Evolutionary conservation across 1,284 basidiomycete species (phyloP).

Genomic region (Leccinum griseonigrum): DNA sequence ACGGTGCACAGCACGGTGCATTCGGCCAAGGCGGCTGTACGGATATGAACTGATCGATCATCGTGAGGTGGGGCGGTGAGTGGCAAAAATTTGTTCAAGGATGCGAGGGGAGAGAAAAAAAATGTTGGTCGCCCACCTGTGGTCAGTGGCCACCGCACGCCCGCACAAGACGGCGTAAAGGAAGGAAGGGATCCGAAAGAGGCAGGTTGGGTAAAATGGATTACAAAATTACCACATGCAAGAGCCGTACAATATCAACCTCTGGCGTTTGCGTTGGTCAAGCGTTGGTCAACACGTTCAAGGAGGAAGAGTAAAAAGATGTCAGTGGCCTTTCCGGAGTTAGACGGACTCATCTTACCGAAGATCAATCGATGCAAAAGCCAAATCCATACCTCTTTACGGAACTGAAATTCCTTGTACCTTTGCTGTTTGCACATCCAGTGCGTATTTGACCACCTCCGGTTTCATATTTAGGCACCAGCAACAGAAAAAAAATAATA

Average conservation of each 20-base stretch:
- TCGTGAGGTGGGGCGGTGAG: background rate
- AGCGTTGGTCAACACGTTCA: slow-evolving; percentile 6
- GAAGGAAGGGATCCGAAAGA: slow-evolving; percentile 8
- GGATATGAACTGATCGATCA: slow-evolving; percentile 32
- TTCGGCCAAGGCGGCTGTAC: slow-evolving; percentile 31
- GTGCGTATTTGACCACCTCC: slow-evolving; percentile 13
- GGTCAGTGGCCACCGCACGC: slow-evolving; percentile 1
- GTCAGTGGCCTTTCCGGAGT: slow-evolving; percentile 27
- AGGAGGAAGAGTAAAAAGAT: slow-evolving; percentile 14
- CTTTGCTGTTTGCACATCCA: slow-evolving; percentile 21
- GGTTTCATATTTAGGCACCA: slow-evolving; percentile 7
- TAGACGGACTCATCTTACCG: slow-evolving; percentile 30
- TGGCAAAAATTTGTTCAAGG: slow-evolving; percentile 23
- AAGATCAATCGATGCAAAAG: slow-evolving; percentile 36
- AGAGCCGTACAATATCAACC: slow-evolving; percentile 23
- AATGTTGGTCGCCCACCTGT: background rate
- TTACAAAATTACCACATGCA: slow-evolving; percentile 14
- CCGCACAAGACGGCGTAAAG: slow-evolving; percentile 5
- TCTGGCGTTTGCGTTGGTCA: background rate
- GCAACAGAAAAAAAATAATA: slow-evolving; percentile 1
- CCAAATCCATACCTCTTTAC: slow-evolving; percentile 34
- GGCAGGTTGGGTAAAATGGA: slow-evolving; percentile 15
- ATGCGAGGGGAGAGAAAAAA: slow-evolving; percentile 7
- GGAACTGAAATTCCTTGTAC: slow-evolving; percentile 31
- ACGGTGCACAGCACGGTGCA: slow-evolving; percentile 21